Evolutionary conservation across 1,284 basidiomycete genomes (phyloP), one percentile per base, ranked within the genome.

Genomic region (Cryptococcus jaspeensis): DNA sequence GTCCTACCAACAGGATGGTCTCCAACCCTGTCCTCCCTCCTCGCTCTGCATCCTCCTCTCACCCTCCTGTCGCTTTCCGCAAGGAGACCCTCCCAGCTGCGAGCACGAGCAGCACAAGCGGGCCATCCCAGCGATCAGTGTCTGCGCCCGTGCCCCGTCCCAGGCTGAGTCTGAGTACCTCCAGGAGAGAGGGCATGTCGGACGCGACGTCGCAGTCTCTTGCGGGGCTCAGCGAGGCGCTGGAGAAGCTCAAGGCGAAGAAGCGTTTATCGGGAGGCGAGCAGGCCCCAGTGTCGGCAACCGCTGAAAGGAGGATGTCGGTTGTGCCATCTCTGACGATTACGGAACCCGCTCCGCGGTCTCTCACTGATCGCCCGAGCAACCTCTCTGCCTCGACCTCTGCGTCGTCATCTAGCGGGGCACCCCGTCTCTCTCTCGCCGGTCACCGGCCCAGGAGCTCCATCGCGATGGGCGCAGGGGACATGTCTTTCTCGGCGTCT

Each of bases 181-280:
- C 37, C 1, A 62, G 70, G 3, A 57, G 74, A 9, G 67, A 73
- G 52, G 70, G 70, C 9, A 53, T 70, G 37, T 64, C 63, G 5
- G 56, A 60, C 36, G 73, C 75, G 42, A 70, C 74, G 1, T 65
- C 60, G 4, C 69, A 69, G 53, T 64, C 63, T n/a, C 61, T 77
- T 4, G 64, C 63, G 11, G 68, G 67, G 1, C 58, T 78, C 1
- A 69, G 64, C 40, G 70, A 72, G 11, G 73, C 73, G 0, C 58
- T 78, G 12, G 69, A 71, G 5, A 72, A 71, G 48, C 60, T 78
- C 7, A 67, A 71, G 49, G 53, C 66, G 36, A 69, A 65, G 55
- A 58, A 58, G 35, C 48, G 41, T 8, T 50, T 58, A 22, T 49
- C 53, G 1, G 18, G 22, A 13, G 25, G 40, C 12, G 51, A 52